Evolutionary conservation across 1,284 basidiomycete species (phyloP).

Genomic region (Cutaneotrichosporon dermatis): DNA sequence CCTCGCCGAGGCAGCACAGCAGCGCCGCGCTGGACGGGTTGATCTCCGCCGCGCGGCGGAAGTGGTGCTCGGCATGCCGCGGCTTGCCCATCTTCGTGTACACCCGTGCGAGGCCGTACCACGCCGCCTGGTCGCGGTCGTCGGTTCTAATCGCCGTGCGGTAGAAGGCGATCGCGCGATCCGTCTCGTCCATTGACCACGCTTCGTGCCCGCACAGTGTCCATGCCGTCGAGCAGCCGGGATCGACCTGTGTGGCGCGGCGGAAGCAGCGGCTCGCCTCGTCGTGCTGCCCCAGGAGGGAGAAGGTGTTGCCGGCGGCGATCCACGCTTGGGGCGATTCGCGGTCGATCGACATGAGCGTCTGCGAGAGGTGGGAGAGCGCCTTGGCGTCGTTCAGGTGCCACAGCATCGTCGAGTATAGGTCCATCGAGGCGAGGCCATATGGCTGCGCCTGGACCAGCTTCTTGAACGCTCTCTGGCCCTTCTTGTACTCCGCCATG

Average conservation of each 20-base stretch:
- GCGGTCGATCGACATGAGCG: conserved; percentile 73
- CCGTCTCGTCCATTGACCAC: conserved; percentile 79
- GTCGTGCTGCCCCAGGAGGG: conserved; percentile 79
- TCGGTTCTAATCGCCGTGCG: conserved; percentile 81
- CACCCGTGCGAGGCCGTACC: conserved; percentile 95
- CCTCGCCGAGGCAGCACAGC: conserved; percentile 84
- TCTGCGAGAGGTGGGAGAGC: conserved; percentile 84
- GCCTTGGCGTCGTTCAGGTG: conserved; percentile 74
- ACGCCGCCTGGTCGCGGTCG: conserved; percentile 88
- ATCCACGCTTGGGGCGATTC: conserved; percentile 88
- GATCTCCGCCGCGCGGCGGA: conserved; percentile 79
- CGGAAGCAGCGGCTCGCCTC: conserved; percentile 88
- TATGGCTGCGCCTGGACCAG: conserved; percentile 76
- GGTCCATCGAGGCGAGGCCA: conserved; percentile 82
- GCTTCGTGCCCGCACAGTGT: conserved; percentile 92
- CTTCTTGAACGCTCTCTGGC: conserved; percentile 77
- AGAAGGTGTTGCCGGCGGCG: conserved; percentile 87
- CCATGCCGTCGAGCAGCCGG: conserved; percentile 82
- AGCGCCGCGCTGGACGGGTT: conserved; percentile 87
- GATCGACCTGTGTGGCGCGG: conserved; percentile 76
- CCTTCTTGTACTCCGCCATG: conserved; percentile 73
- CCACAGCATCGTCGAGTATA: conserved; percentile 90
- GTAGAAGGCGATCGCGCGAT: conserved; percentile 82
- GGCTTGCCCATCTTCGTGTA: conserved; percentile 87
- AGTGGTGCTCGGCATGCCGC: conserved; percentile 88